These are phyloP conservation scores for Penicillium coffeae DNA, from an alignment of 495 filamentous ascomycete species.

Conservation along the genomic window DNA sequence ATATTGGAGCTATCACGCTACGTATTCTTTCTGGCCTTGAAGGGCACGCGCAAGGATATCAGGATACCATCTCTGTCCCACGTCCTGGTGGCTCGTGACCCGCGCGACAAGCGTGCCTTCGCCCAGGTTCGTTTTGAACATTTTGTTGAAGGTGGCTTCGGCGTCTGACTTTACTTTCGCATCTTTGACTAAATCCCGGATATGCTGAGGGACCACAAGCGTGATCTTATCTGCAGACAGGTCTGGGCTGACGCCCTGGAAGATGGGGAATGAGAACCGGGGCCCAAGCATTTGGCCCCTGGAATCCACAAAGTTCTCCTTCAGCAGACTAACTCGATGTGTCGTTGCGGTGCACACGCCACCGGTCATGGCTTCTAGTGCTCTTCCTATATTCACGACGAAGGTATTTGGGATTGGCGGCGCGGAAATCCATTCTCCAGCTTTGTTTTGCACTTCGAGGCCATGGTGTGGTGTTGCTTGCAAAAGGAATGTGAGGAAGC, in stretches of 20 bases:
- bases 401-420: slow-evolving; percentile 51
- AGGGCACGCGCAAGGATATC: slow-evolving; percentile 51
- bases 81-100: slow-evolving; percentile 85
- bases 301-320: slow-evolving; percentile 29
- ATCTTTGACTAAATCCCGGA: slow-evolving; percentile 45
- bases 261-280: slow-evolving; percentile 83
- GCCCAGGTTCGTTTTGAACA: slow-evolving; percentile 58
- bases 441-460: slow-evolving; percentile 84
- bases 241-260: slow-evolving; percentile 81
- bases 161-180: slow-evolving; percentile 42
- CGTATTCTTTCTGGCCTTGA: slow-evolving; percentile 24
- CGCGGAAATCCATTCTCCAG: slow-evolving; percentile 71
- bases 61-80: slow-evolving; percentile 78
- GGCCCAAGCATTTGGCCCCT: slow-evolving; percentile 49
- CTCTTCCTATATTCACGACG: slow-evolving; percentile 91
- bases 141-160: slow-evolving; percentile 39
- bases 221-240: slow-evolving; percentile 70
- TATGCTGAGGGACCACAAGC: slow-evolving; percentile 64
- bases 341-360: slow-evolving; percentile 86
- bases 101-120: slow-evolving; percentile 81
- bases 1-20: slow-evolving; percentile 1
- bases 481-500: slow-evolving; percentile 81
- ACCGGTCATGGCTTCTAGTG: slow-evolving; percentile 82
- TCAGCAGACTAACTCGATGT: slow-evolving; percentile 61
- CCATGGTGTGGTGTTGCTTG: slow-evolving; percentile 78